Base-by-base conservation (phyloP, 192 early-diverging fungal species). In the Coemansia sp. region DNA sequence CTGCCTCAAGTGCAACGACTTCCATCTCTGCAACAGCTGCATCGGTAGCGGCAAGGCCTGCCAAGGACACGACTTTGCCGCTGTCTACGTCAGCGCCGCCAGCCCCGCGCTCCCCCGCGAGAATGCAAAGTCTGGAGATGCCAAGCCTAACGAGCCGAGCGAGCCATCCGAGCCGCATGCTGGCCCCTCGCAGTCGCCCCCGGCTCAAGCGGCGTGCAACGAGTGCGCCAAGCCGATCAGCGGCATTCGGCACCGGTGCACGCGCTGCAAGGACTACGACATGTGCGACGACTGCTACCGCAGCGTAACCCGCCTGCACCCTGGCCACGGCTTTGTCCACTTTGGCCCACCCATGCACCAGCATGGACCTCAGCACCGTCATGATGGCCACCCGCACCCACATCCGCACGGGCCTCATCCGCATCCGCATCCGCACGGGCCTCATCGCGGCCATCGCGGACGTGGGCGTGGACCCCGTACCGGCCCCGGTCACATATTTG, bases 201-300 rank as follows among this genome's bases (percentile, higher is more conserved):
- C n/a, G 29, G 23, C 24, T 30, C 30, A 25, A 19, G 50, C 73
- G 8, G 56, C 52, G 27, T 89, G 88, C 60, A 83, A 87, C 54
- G 76, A 77, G 53, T 89, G 88, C 67, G 64, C 69, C 10, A 67
- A 62, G 12, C 49, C 58, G 3, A 85, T 90, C 19, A 33, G 35
- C 31, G 85, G 86, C 5, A 71, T 77, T 18, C 71, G 86, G 5
- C 85, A 88, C 73, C 82, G 75, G 56, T 90, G 88, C 61, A 80
- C 60, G 10, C 66, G 71, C 27, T 83, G 81, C 71, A 69, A 58
- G 48, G 54, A 68, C 65, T 78, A 72, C 31, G 75, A 78, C 45
- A 30, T 78, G 44, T 90, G 88, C 56, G 64, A 84, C 33, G 56
- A 62, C 16, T 90, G 88, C 62, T 80, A 65, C 48, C 64, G 65